These are phyloP conservation scores for Austroboletus festivus DNA, from an alignment of 768 basidiomycete species.

Conservation along the genomic window DNA sequence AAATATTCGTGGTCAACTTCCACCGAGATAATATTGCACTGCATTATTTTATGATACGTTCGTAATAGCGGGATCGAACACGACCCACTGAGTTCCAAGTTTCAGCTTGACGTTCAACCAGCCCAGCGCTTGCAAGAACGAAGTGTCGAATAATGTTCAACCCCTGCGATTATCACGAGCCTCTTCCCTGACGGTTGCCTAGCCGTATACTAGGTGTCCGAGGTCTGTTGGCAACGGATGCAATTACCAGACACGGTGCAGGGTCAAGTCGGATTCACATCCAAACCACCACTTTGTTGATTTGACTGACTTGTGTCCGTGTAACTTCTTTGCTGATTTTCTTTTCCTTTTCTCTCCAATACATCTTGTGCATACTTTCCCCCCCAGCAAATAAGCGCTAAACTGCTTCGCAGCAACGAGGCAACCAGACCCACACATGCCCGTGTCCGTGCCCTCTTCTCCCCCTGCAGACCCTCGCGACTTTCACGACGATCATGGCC, in stretches of 20 bases:
- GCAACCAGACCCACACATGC: conserved; percentile 17
- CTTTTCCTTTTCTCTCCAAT: conserved; percentile 9
- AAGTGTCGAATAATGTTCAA: background rate
- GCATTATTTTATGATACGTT: too few relatives aligned
- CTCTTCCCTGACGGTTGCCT: background rate
- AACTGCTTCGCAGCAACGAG: too few relatives aligned
- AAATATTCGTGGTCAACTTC: too few relatives aligned
- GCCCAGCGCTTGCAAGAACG: too few relatives aligned
- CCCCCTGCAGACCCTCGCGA: conserved; percentile 15
- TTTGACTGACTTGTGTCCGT: conserved; percentile 6
- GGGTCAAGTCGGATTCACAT: conserved; percentile 7
- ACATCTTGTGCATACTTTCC: conserved; percentile 18
- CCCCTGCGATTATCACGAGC: background rate
- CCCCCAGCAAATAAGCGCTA: too few relatives aligned
- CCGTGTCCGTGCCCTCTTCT: conserved; percentile 12
- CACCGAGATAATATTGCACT: too few relatives aligned
- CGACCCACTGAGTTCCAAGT: too few relatives aligned
- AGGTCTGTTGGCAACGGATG: conserved; percentile 11
- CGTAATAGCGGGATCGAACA: too few relatives aligned
- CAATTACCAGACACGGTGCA: conserved; percentile 8
- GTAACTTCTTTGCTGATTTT: conserved; percentile 17
- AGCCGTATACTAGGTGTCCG: conserved; percentile 7
- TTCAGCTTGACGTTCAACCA: background rate
- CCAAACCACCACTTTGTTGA: conserved; percentile 12
- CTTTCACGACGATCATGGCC: conserved; percentile 14